Evolutionary conservation across 495 filamentous ascomycete species (phyloP).

Genomic region (Baudoinia panamericana): DNA sequence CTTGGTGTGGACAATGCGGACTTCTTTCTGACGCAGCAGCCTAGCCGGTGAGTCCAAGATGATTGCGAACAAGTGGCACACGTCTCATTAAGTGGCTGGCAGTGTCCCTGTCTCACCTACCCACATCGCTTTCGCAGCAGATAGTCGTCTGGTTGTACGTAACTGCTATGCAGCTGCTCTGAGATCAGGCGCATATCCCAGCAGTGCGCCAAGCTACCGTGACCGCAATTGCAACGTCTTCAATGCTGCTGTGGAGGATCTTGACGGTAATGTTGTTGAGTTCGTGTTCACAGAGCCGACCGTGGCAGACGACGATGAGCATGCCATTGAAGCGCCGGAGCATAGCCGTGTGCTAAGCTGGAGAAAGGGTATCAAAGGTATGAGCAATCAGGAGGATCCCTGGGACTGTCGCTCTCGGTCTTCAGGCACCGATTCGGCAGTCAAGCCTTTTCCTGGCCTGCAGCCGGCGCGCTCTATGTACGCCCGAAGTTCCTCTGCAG

Average conservation of each 20-base stretch:
- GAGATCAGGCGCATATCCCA: conserved; percentile 43
- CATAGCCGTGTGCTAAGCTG: conserved; percentile 28
- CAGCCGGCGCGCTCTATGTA: conserved; percentile 3
- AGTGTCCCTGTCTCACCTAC: conserved; percentile 35
- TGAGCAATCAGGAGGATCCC: not conserved
- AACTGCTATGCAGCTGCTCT: conserved; percentile 48
- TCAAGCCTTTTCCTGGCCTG: conserved; percentile 7
- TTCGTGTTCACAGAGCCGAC: conserved; percentile 37
- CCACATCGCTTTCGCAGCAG: conserved; percentile 47
- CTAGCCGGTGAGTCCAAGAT: conserved; percentile 11
- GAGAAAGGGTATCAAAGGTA: conserved; percentile 21
- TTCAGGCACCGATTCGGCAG: conserved; percentile 11
- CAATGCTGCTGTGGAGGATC: conserved; percentile 48
- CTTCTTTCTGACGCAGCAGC: conserved; percentile 10
- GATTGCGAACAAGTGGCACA: not conserved
- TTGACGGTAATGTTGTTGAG: conserved; percentile 49
- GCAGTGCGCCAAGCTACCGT: conserved; percentile 42
- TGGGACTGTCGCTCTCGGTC: conserved; percentile 1
- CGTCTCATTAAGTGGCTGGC: not conserved
- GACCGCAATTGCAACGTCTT: conserved; percentile 41
- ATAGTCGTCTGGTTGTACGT: conserved; percentile 39
- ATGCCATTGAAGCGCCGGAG: conserved; percentile 6
- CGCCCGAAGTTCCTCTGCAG: not conserved
- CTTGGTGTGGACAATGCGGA: conserved; percentile 34
- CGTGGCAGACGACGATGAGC: conserved; percentile 11